Percentiles rank a stretch among this genome's conserved stretches.
phyloP scores from a whole-genome alignment of 495 filamentous ascomycete species.

The Hyaloscypha hepaticicola region DNA sequence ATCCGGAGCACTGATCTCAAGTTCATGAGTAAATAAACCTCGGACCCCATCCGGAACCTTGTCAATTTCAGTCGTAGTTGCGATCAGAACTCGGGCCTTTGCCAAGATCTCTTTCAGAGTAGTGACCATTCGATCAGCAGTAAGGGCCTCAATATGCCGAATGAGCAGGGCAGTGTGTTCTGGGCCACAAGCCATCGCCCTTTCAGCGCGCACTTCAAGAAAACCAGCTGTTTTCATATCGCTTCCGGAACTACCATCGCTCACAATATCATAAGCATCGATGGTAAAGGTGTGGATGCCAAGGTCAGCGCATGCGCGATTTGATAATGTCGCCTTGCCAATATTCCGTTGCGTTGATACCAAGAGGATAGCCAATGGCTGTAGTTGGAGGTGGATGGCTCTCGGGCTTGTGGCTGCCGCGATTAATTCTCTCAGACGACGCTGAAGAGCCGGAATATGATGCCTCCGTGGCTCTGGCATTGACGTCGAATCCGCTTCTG shows the following conservation, averaged over 20 bases:
- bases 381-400: conserved; percentile 81
- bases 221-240: conserved; percentile 94
- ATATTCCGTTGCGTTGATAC: conserved; percentile 89
- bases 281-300: conserved; percentile 88
- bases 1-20: conserved; percentile 90
- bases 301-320: conserved; percentile 78
- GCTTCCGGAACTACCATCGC: conserved; percentile 79
- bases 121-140: conserved; percentile 81
- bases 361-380: conserved; percentile 82
- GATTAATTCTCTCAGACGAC: conserved; percentile 80
- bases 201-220: conserved; percentile 79
- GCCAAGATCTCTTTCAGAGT: conserved; percentile 76
- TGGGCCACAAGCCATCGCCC: conserved; percentile 83
- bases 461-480: conserved; percentile 30
- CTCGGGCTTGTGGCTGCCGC: conserved; percentile 84
- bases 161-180: conserved; percentile 81
- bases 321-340: conserved; percentile 77
- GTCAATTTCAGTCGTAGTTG: conserved; percentile 92
- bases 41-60: conserved; percentile 88
- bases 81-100: conserved; percentile 76
- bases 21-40: conserved; percentile 90
- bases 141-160: conserved; percentile 85
- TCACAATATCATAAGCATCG: conserved; percentile 89
- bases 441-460: conserved; percentile 56
- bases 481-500: conserved; percentile 22